A percentile compares a stretch with the other conserved stretches of the same genome.
Evolutionary conservation across 106 monocot species (phyloP).

Genomic region (Dioscorea dumetorum): DNA sequence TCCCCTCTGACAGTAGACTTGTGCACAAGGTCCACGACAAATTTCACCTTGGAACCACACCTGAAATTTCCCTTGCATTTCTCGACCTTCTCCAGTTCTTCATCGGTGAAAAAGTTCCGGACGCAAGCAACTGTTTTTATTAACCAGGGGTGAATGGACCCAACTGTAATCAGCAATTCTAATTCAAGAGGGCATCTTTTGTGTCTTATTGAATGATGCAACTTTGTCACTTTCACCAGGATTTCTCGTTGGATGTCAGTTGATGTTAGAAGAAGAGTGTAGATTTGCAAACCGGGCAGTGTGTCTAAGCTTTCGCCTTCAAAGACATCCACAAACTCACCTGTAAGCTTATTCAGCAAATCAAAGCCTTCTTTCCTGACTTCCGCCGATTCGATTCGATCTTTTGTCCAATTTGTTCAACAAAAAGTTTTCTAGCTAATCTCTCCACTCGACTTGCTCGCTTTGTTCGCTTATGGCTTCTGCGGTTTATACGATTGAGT

Average conservation of each 20-base stretch:
- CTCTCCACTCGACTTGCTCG: slow-evolving; percentile 30
- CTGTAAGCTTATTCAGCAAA: slow-evolving; percentile 38
- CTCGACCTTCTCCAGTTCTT: slow-evolving; percentile 37
- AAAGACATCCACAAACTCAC: slow-evolving; percentile 44
- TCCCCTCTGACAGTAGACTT: slow-evolving; percentile 45
- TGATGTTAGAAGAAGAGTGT: slow-evolving; percentile 43
- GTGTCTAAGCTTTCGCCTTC: slow-evolving; percentile 24
- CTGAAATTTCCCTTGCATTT: slow-evolving; percentile 24
- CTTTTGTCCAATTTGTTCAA: slow-evolving; percentile 54
- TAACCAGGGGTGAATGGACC: slow-evolving; percentile 67
- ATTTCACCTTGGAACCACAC: slow-evolving; percentile 53
- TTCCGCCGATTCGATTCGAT: slow-evolving; percentile 41
- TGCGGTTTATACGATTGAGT: slow-evolving; percentile 1
- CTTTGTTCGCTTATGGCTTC: slow-evolving; percentile 19
- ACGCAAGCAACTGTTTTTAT: slow-evolving; percentile 38
- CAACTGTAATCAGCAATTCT: slow-evolving; percentile 51
- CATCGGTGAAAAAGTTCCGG: slow-evolving; percentile 25
- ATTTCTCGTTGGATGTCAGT: slow-evolving; percentile 41
- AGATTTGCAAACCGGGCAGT: slow-evolving; percentile 63
- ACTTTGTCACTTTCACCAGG: slow-evolving; percentile 12
- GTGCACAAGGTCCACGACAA: slow-evolving; percentile 59
- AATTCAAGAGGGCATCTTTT: slow-evolving; percentile 42
- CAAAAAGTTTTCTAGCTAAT: slow-evolving; percentile 51
- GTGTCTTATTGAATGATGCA: slow-evolving; percentile 26
- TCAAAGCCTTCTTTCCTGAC: slow-evolving; percentile 43